phyloP scores from a whole-genome alignment of 768 basidiomycete species.

The Glaciozyma martinii region DNA sequence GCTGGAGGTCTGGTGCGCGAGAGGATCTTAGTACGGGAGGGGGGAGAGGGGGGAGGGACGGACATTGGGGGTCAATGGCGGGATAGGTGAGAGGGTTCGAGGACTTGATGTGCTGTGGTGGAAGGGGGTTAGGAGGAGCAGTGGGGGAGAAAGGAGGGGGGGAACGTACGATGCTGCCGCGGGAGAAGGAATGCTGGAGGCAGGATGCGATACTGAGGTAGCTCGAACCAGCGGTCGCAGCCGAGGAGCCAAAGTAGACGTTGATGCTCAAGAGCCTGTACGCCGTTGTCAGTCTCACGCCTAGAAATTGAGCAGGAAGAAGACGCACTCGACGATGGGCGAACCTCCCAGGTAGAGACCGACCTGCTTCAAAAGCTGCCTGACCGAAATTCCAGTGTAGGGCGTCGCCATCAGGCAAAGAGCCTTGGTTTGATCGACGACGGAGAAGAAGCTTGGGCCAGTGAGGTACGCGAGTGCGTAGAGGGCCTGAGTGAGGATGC shows the following conservation, averaged over 20 bases:
- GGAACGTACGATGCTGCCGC: constrained; percentile 13
- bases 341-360: neutral
- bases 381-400: constrained; percentile 2
- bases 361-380: neutral
- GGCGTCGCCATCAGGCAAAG: neutral
- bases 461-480: constrained; percentile 18
- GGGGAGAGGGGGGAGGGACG: neutral
- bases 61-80: constrained; percentile 15
- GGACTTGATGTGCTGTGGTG: constrained; percentile 43
- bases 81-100: constrained; percentile 33
- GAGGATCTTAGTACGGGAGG: neutral
- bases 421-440: neutral
- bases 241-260: constrained; percentile 1
- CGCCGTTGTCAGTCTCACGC: neutral
- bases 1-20: constrained; percentile 1
- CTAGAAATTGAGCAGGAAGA: constrained; percentile 12
- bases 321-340: constrained; percentile 18
- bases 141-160: neutral
- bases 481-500: constrained; percentile 19
- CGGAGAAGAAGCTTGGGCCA: constrained; percentile 2
- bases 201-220: constrained; percentile 42
- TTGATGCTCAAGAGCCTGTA: neutral
- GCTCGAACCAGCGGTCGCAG: constrained; percentile 38
- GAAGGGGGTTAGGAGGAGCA: constrained; percentile 45
- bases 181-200: constrained; percentile 19